These are phyloP conservation scores for Penicillium argentinense DNA, from an alignment of 495 filamentous ascomycete genomes.

Conservation along the genomic window DNA sequence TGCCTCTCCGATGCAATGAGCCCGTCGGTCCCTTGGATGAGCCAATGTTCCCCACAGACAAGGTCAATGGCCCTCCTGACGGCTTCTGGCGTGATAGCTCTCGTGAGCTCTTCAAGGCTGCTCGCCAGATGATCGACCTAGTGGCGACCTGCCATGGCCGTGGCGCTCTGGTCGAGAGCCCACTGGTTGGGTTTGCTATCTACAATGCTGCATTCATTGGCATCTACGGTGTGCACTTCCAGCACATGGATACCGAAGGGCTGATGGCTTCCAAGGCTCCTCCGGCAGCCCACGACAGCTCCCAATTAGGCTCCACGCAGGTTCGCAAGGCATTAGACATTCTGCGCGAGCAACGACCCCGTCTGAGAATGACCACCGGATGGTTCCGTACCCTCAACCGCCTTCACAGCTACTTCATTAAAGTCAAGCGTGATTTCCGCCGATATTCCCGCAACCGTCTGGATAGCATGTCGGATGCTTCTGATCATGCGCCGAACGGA, in stretches of 20 bases:
- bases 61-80: conserved; percentile 44
- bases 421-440: conserved; percentile 60
- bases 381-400: conserved; percentile 68
- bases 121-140: conserved; percentile 73
- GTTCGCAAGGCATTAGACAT: conserved; percentile 53
- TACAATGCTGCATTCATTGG: conserved; percentile 74
- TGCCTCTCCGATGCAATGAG: conserved; percentile 67
- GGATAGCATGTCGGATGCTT: conserved; percentile 30
- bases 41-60: conserved; percentile 60
- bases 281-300: conserved; percentile 26
- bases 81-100: conserved; percentile 77
- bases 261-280: conserved; percentile 47
- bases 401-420: conserved; percentile 66
- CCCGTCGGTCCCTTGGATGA: conserved; percentile 73
- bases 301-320: conserved; percentile 37
- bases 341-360: conserved; percentile 61
- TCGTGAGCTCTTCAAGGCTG: conserved; percentile 69
- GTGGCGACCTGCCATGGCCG: conserved; percentile 73
- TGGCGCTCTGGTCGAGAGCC: conserved; percentile 70
- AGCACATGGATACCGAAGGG: conserved; percentile 71
- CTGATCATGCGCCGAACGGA: conserved; percentile 40
- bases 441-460: conserved; percentile 45
- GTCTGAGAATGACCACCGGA: conserved; percentile 68
- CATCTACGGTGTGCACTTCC: conserved; percentile 72
- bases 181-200: conserved; percentile 75